Evolutionary conservation across 192 early-diverging fungal genomes (phyloP), one percentile per base, ranked within the genome.

Genomic region (Coemansia furcata): DNA sequence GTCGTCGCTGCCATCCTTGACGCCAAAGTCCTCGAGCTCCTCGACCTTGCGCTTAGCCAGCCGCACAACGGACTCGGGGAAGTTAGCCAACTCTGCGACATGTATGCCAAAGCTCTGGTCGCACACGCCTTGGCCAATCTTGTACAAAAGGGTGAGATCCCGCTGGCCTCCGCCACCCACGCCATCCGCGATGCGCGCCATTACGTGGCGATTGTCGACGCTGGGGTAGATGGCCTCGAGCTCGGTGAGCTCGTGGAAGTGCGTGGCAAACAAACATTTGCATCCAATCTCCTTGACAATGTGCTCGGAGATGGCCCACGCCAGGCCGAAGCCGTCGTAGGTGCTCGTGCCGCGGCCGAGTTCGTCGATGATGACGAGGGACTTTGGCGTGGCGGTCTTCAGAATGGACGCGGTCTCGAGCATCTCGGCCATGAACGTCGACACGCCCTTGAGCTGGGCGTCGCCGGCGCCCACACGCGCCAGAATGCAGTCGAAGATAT

Each of bases 61-160:
- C 44, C 86, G 69, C 3, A 99, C 89, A 12, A 96, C 91, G 1
- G 86, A 80, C 9, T 88, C 84, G 1, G 97, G 95, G 63, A 99
- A 98, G 63, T 91, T 88, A 3, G 95, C 95, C 67, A 99, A 68
- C 70, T 95, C 92, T 0, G 97, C 97, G 21, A 99, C 97, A 73
- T 99, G 95, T 62, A 99, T 99, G 47, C 97, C 97, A 85, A 98
- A 99, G 66, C 93, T 95, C 73, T 99, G 93, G 74, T 98, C 95
- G 71, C 95, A 96, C 0, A 93, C 87, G 23, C 96, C 71, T 44
- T 72, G 38, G 19, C 72, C 85, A 8, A 99, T 93, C 73, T 92
- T 94, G 81, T 99, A 99, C 44, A 99, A 80, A 23, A 99, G 77
- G 0, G 95, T 96, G 26, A 99, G 88, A 9, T 89, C 87, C 1